Evolutionary conservation across 805 yeast species (phyloP).

Genomic region (Wickerhamiella cacticola): DNA sequence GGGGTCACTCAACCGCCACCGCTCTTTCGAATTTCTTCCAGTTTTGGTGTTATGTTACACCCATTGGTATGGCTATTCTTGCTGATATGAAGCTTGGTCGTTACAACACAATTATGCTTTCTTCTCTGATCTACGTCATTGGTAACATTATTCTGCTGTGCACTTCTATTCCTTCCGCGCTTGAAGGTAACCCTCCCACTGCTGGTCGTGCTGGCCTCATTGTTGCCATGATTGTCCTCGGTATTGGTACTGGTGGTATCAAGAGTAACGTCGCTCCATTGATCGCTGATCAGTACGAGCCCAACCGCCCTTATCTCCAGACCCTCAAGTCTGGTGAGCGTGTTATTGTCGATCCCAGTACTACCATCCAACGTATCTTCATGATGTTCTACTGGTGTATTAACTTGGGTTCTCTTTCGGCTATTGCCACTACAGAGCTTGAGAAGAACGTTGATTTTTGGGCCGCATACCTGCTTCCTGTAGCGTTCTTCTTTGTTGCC

Average conservation of each 20-base stretch:
- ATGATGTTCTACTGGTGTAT: slow-evolving; percentile 67
- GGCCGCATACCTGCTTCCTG: slow-evolving; percentile 64
- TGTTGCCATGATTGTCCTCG: slow-evolving; percentile 46
- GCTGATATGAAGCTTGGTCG: slow-evolving; percentile 69
- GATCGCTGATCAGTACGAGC: slow-evolving; percentile 62
- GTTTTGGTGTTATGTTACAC: slow-evolving; percentile 74
- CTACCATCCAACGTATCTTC: slow-evolving; percentile 61
- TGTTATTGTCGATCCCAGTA: slow-evolving; percentile 57
- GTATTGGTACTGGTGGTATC: slow-evolving; percentile 72
- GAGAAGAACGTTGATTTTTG: slow-evolving; percentile 48
- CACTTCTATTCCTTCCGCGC: slow-evolving; percentile 54
- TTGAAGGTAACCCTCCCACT: slow-evolving; percentile 24
- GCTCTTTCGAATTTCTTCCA: slow-evolving; percentile 65
- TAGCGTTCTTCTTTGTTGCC: slow-evolving; percentile 54
- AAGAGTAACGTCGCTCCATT: slow-evolving; percentile 65
- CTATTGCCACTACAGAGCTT: slow-evolving; percentile 64
- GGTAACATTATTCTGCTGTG: slow-evolving; percentile 55
- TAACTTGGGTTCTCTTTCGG: slow-evolving; percentile 62
- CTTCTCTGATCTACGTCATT: slow-evolving; percentile 45
- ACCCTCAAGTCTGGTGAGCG: slow-evolving; percentile 49
- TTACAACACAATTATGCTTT: slow-evolving; percentile 51
- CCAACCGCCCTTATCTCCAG: slow-evolving; percentile 46
- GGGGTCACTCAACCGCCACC: slow-evolving; percentile 53
- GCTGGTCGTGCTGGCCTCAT: slow-evolving; percentile 55
- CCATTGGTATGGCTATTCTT: slow-evolving; percentile 61